phyloP scores from a whole-genome alignment of 306 rosid genomes.

The Mimosa pudica region DNA sequence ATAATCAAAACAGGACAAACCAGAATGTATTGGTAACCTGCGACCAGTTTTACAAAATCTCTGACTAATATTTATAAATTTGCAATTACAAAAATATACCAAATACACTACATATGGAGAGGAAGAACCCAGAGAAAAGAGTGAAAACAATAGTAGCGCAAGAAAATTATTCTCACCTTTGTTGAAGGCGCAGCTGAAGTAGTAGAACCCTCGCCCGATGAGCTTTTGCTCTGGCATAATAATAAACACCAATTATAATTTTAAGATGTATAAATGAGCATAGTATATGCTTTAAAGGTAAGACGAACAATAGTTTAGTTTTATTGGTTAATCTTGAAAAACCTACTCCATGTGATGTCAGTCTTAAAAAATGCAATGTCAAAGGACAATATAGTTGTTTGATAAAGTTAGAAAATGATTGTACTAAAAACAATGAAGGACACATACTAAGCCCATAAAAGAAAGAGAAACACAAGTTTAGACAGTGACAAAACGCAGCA shows the following conservation, averaged over 20 bases:
- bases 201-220: slow-evolving; percentile 60
- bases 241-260: slow-evolving; percentile 7
- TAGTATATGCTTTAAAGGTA: not conserved
- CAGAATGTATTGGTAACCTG: too few relatives aligned
- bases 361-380: not conserved
- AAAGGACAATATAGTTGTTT: not conserved
- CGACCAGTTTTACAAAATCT: too few relatives aligned
- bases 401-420: not conserved
- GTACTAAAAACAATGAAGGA: slow-evolving; percentile 1
- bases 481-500: not conserved
- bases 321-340: not conserved
- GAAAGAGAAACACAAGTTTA: not conserved
- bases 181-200: slow-evolving; percentile 49
- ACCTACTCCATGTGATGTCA: not conserved
- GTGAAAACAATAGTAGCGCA: not conserved
- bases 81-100: too few relatives aligned
- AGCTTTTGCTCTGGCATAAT: slow-evolving; percentile 51
- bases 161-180: slow-evolving; percentile 45
- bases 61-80: too few relatives aligned
- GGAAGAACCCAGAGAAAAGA: not conserved
- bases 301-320: not conserved
- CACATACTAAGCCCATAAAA: not conserved
- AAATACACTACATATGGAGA: not conserved
- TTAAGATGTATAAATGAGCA: slow-evolving; percentile 12
- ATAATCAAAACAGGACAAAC: too few relatives aligned